Evolutionary conservation across 2,329 filamentous ascomycete genomes (phyloP), one percentile per base, ranked within the genome.

Genomic region (Apiospora saccharicola): DNA sequence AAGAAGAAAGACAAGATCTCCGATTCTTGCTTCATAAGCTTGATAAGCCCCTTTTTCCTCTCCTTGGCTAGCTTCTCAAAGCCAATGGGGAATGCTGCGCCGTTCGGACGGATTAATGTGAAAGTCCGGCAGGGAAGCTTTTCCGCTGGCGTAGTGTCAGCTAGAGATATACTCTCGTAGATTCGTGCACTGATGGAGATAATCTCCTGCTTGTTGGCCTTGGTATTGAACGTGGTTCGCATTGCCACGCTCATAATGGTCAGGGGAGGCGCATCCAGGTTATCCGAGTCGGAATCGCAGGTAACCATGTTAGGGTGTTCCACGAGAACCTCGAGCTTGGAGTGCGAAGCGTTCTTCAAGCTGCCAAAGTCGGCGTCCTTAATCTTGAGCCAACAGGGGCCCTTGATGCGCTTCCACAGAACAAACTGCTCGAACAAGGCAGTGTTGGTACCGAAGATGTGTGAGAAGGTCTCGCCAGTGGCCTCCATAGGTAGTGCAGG

Each of bases 331-430:
- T 99, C 96, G 14, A 99, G 90, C 83, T 98, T 98, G 87, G 96
- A 98, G 89, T 97, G 96, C 0, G 96, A 99, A 14, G 95, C 93
- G 77, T 98, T 98, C 82, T 94, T 96, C 76, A 98, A 88, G 7
- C 93, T 87, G 24, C 89, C 88, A 80, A 97, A 98, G 81, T 98
- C 92, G 43, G 93, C 93, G 76, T 93, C 92, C 75, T 95, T 89
- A 71, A 99, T 96, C 80, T 92, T 95, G 67, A 99, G 89, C 96
- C 96, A 99, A 81, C 96, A 98, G 43, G 96, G 96, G 1, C 96
- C 96, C 96, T 98, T 99, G 77, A 99, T 94, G 80, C 98, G 97
- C 85, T 98, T 98, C 93, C 95, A 98, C 6, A 99, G 88, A 26
- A 99, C 96, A 80, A 99, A 99, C 78, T 99, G 96, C 83, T 99